Percentiles rank a stretch among this genome's conserved stretches.
Evolutionary conservation across 2,329 filamentous ascomycete genomes (phyloP).

Genomic region (Colletotrichum sp.): DNA sequence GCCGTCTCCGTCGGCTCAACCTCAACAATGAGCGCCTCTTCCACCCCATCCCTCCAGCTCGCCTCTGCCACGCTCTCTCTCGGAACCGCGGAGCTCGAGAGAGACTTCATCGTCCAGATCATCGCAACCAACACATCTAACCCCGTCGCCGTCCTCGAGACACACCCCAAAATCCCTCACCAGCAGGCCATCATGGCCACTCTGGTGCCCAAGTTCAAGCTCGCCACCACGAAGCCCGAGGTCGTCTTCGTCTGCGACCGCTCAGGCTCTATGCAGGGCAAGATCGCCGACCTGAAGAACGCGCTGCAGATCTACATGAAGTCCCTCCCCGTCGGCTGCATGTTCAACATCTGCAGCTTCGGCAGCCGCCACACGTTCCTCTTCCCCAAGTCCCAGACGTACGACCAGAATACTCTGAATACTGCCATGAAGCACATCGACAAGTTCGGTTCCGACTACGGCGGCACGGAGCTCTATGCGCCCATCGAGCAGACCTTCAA

Average conservation of each 20-base stretch:
- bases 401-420: constrained; percentile 47
- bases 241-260: constrained; percentile 77
- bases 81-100: constrained; percentile 56
- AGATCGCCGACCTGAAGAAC: constrained; percentile 57
- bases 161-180: constrained; percentile 63
- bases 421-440: constrained; percentile 47
- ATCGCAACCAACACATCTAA: constrained; percentile 62
- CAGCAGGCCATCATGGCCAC: constrained; percentile 74
- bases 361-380: constrained; percentile 53
- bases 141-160: constrained; percentile 71
- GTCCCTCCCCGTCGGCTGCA: constrained; percentile 65
- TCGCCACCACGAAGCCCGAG: constrained; percentile 61
- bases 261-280: constrained; percentile 67
- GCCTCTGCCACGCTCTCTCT: constrained; percentile 67
- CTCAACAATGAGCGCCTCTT: constrained; percentile 44
- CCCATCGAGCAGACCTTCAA: constrained; percentile 50
- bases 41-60: constrained; percentile 57
- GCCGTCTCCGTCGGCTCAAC: constrained; percentile 67
- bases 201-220: constrained; percentile 71
- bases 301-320: constrained; percentile 70
- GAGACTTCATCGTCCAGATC: constrained; percentile 72
- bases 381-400: constrained; percentile 51
- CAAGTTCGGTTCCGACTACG: constrained; percentile 49
- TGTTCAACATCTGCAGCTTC: constrained; percentile 76
- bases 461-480: constrained; percentile 57